Percentiles rank a stretch among this genome's conserved stretches.
Evolutionary conservation across 2,329 filamentous ascomycete species (phyloP).

Genomic region (Botrytis medusae): DNA sequence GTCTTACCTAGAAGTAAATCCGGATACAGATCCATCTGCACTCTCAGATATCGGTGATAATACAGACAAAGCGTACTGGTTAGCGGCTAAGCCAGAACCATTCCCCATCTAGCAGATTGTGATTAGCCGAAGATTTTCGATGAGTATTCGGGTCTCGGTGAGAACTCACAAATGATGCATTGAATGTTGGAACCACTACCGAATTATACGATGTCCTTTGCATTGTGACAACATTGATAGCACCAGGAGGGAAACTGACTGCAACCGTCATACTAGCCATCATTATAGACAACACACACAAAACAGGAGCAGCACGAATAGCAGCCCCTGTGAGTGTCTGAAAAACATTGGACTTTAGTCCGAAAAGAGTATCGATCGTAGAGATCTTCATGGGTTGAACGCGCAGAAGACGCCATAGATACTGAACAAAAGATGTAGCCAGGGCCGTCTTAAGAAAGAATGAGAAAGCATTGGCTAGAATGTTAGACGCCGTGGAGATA

Average conservation of each 20-base stretch:
- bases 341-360: conserved; percentile 29
- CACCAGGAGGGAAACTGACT: conserved; percentile 32
- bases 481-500: conserved; percentile 32
- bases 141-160: too few relatives aligned
- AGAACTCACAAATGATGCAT: conserved; percentile 31
- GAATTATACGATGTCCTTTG: conserved; percentile 16
- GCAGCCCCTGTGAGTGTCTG: conserved; percentile 21
- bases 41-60: conserved; percentile 18
- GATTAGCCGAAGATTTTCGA: neutral
- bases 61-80: conserved; percentile 24
- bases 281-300: conserved; percentile 28
- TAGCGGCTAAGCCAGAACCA: conserved; percentile 26
- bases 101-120: conserved; percentile 31
- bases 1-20: conserved; percentile 24
- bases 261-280: conserved; percentile 27
- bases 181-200: conserved; percentile 27
- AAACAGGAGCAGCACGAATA: conserved; percentile 26
- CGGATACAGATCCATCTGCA: conserved; percentile 23
- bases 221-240: conserved; percentile 26
- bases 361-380: conserved; percentile 31
- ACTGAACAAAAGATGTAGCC: conserved; percentile 28
- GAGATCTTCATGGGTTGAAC: conserved; percentile 32
- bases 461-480: conserved; percentile 32
- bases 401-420: conserved; percentile 32
- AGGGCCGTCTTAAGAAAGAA: conserved; percentile 25